These are phyloP conservation scores for Zizania latifolia DNA, from an alignment of 176 grass and related monocot species.

Conservation along the genomic window DNA sequence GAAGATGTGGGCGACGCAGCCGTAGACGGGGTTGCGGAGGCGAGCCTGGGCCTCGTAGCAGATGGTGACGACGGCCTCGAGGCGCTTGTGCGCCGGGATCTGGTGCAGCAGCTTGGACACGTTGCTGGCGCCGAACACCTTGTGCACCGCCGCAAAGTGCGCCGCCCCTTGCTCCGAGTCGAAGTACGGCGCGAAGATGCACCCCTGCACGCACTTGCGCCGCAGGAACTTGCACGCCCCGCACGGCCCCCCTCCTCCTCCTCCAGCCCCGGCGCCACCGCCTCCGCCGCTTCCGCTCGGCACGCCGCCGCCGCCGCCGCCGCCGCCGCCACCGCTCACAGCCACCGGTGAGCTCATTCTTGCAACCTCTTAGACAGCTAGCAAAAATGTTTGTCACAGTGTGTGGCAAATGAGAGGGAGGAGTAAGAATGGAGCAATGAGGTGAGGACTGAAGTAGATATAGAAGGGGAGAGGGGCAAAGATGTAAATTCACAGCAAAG, in stretches of 20 bases:
- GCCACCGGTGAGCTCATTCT: constrained; percentile 22
- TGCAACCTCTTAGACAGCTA: neutral
- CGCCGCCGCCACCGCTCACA: neutral
- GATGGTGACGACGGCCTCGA: constrained; percentile 51
- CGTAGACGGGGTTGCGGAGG: constrained; percentile 60
- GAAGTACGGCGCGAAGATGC: constrained; percentile 55
- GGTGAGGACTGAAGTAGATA: neutral
- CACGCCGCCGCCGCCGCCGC: constrained; percentile 13
- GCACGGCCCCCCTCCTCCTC: constrained; percentile 30
- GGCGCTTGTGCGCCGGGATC: constrained; percentile 44
- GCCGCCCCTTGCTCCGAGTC: constrained; percentile 32
- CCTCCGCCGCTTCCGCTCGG: neutral
- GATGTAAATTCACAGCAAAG: neutral
- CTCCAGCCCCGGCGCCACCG: neutral
- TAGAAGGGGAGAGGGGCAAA: neutral
- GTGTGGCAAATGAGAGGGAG: neutral
- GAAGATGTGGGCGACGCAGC: constrained; percentile 61
- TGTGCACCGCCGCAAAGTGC: constrained; percentile 73
- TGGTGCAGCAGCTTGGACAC: constrained; percentile 71
- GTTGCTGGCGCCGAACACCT: constrained; percentile 92
- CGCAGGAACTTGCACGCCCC: constrained; percentile 52
- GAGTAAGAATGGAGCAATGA: neutral
- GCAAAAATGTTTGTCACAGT: neutral
- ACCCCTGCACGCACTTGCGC: constrained; percentile 31
- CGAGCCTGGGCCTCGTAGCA: constrained; percentile 66